Evolutionary conservation across 2,329 filamentous ascomycete species (phyloP).

Genomic region (Phyllosticta paracitricarpa): DNA sequence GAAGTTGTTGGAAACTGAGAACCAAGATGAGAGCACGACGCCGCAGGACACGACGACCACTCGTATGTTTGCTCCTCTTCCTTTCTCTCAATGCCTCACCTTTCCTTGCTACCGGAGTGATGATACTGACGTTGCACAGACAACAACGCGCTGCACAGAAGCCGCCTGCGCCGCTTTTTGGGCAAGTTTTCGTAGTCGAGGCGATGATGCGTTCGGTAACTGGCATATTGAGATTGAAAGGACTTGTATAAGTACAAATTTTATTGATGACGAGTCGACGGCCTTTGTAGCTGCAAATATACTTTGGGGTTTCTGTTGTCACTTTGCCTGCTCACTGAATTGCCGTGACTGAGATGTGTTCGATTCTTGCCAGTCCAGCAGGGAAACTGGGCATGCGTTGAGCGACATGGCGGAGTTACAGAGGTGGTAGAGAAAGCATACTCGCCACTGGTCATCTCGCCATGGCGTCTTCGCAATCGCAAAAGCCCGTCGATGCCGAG

Average conservation of each 20-base stretch:
- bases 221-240: slow-evolving; percentile 31
- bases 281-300: not conserved
- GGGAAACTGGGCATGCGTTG: no score
- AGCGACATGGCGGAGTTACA: no score
- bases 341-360: no score
- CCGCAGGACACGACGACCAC: not conserved
- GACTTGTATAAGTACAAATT: no score
- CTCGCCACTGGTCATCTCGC: no score
- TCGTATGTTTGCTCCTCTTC: not conserved
- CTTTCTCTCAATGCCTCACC: not conserved
- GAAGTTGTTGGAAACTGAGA: no score
- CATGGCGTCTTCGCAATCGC: no score
- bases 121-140: not conserved
- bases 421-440: no score
- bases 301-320: not conserved
- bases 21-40: not conserved
- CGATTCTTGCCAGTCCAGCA: no score
- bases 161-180: not conserved
- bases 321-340: no score
- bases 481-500: no score
- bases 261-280: not conserved
- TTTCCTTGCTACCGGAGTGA: not conserved
- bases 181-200: not conserved
- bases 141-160: not conserved
- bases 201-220: slow-evolving; percentile 15